Conservation (phyloP, 768 basidiomycete genomes). For the Lanmaoa pseudosensibilis region DNA sequence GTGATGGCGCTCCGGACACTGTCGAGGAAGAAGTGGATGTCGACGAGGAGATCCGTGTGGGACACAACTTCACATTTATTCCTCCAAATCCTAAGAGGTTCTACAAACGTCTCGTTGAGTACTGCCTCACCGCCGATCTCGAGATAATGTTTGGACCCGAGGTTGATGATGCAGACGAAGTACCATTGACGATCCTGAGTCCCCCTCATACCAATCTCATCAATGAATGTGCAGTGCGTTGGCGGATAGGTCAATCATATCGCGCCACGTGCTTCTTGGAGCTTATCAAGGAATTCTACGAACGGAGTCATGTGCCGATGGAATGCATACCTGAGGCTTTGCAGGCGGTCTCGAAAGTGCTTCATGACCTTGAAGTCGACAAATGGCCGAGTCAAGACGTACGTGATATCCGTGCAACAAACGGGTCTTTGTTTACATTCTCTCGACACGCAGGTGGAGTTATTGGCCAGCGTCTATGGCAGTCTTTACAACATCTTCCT, state of each 20-base stretch:
- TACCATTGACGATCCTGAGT: constrained; percentile 89
- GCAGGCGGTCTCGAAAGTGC: constrained; percentile 65
- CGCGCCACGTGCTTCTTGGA: constrained; percentile 81
- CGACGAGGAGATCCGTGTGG: constrained; percentile 71
- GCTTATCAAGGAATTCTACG: constrained; percentile 82
- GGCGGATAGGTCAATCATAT: constrained; percentile 83
- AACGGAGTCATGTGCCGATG: constrained; percentile 86
- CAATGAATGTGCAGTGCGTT: constrained; percentile 83
- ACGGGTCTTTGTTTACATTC: constrained; percentile 3
- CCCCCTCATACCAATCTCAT: constrained; percentile 76
- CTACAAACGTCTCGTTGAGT: constrained; percentile 82
- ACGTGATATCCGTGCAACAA: constrained; percentile 33
- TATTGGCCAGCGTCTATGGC: constrained; percentile 65
- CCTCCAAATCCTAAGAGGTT: constrained; percentile 84
- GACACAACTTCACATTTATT: constrained; percentile 85
- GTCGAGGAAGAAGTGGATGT: constrained; percentile 45
- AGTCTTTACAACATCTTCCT: constrained; percentile 85
- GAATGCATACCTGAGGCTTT: constrained; percentile 94
- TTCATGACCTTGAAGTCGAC: constrained; percentile 67
- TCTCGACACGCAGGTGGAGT: constrained; percentile 52
- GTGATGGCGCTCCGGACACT: constrained; percentile 34
- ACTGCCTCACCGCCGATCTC: constrained; percentile 81
- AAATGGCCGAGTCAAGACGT: constrained; percentile 85
- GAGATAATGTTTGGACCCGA: constrained; percentile 88
- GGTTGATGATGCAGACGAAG: constrained; percentile 94